Evolutionary conservation across 768 basidiomycete genomes (phyloP).

Genomic region (Boletus eberwhitei): DNA sequence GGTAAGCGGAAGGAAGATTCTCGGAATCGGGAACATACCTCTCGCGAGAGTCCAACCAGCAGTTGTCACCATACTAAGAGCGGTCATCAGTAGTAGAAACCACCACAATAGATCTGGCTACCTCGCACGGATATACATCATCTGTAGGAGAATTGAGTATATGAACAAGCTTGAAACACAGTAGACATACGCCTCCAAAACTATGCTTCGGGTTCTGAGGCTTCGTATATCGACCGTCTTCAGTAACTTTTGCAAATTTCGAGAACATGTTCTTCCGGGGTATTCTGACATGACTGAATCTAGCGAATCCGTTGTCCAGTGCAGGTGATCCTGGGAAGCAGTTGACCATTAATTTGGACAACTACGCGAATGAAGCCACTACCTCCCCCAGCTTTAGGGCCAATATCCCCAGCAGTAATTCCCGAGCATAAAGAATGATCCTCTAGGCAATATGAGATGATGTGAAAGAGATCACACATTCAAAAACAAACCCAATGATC

Average conservation of each 20-base stretch:
- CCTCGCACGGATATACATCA: conserved; percentile 71
- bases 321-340: conserved; percentile 44
- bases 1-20: neutral
- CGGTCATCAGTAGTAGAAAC: neutral
- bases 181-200: conserved; percentile 62
- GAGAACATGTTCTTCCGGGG: conserved; percentile 72
- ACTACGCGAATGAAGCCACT: neutral
- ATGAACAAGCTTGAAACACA: neutral
- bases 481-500: conserved; percentile 49
- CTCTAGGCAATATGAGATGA: conserved; percentile 36
- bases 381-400: conserved; percentile 36
- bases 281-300: conserved; percentile 62
- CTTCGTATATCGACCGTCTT: conserved; percentile 58
- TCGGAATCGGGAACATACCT: conserved; percentile 37
- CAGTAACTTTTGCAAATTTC: conserved; percentile 66
- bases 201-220: conserved; percentile 74
- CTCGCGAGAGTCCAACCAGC: conserved; percentile 64
- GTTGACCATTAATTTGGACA: neutral
- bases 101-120: conserved; percentile 19
- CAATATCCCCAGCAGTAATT: conserved; percentile 68
- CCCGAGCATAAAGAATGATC: conserved; percentile 59
- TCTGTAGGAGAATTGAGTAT: conserved; percentile 36
- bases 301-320: conserved; percentile 66
- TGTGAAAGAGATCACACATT: neutral
- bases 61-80: conserved; percentile 56